Evolutionary conservation across 306 rosid species (phyloP).

Genomic region (Prunus mongolica): DNA sequence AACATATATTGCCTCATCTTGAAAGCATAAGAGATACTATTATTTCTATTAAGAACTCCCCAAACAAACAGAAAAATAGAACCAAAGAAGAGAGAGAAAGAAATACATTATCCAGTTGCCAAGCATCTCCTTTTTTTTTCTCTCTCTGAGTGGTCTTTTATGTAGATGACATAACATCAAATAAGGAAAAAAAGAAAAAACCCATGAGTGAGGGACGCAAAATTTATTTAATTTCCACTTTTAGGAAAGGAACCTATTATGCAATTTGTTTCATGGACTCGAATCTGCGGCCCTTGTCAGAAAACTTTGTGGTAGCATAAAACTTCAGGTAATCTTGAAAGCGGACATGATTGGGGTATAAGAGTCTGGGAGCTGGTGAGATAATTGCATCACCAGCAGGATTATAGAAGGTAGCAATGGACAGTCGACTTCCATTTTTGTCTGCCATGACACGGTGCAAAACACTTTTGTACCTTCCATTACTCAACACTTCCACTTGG

Average conservation of each 20-base stretch:
- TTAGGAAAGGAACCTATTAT: constrained; percentile 18
- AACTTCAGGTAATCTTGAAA: constrained; percentile 72
- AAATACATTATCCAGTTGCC: neutral
- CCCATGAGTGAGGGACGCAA: neutral
- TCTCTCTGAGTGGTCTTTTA: neutral
- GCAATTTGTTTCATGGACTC: constrained; percentile 53
- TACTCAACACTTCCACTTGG: constrained; percentile 67
- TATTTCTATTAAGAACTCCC: neutral
- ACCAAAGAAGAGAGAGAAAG: neutral
- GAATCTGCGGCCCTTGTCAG: constrained; percentile 63
- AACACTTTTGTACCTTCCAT: constrained; percentile 58
- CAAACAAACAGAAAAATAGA: neutral
- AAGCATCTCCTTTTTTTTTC: neutral
- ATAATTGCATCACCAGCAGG: constrained; percentile 64
- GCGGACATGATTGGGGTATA: constrained; percentile 50
- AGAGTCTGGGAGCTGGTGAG: constrained; percentile 57
- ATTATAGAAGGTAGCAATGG: constrained; percentile 81
- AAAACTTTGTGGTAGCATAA: constrained; percentile 69
- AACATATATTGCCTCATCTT: too few species aligned
- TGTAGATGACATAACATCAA: constrained; percentile 10
- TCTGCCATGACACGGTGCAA: constrained; percentile 75
- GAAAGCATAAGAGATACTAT: neutral
- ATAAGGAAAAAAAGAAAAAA: neutral
- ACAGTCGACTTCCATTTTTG: constrained; percentile 64
- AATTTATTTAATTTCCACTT: neutral